Conservation (phyloP, 495 filamentous ascomycete species). For the Penicillium goetzii region DNA sequence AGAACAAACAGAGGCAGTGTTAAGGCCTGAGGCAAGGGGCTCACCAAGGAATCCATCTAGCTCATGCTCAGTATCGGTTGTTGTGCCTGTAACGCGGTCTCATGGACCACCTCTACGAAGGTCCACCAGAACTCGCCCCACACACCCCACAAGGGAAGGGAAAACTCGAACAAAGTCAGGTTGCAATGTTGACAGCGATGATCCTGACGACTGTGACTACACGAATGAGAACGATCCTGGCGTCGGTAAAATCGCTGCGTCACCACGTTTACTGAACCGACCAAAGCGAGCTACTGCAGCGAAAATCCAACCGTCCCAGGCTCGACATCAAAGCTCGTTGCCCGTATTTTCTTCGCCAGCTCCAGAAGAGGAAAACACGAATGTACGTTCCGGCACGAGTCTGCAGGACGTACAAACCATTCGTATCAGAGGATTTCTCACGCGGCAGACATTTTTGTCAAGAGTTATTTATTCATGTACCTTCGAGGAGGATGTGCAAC, state of each 20-base stretch:
- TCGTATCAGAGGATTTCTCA: not conserved
- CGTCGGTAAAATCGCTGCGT: not conserved
- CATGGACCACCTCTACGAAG: not conserved
- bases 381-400: not conserved
- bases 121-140: not conserved
- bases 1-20: too few relatives aligned
- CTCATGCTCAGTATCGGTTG: too few relatives aligned
- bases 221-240: not conserved
- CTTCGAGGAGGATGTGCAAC: slow-evolving; percentile 7
- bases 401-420: slow-evolving; percentile 6
- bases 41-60: too few relatives aligned
- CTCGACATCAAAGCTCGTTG: not conserved
- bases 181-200: not conserved
- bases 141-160: not conserved
- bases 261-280: not conserved
- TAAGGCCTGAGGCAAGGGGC: too few relatives aligned
- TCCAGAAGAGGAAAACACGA: not conserved
- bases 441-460: slow-evolving; percentile 6
- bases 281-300: not conserved
- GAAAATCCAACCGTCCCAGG: not conserved
- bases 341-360: not conserved
- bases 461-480: slow-evolving; percentile 7
- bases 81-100: not conserved
- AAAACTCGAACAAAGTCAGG: not conserved
- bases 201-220: not conserved